Conservation (phyloP, 2,329 filamentous ascomycete species). For the Ceratocystis destructans region DNA sequence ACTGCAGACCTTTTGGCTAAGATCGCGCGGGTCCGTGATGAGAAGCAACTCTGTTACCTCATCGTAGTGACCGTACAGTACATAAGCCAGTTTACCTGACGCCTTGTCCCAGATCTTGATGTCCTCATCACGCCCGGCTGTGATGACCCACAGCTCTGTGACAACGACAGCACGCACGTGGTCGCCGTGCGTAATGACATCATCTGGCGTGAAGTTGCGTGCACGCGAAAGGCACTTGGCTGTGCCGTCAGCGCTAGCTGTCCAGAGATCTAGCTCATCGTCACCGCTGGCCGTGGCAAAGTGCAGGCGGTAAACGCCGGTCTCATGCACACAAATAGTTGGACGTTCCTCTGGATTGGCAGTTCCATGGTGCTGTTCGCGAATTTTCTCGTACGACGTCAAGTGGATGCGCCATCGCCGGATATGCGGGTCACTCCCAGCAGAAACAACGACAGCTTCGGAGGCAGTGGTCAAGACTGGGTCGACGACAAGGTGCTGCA, state of each 20-base stretch:
- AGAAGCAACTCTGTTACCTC: slow-evolving; percentile 74
- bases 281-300: slow-evolving; percentile 44
- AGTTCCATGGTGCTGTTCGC: slow-evolving; percentile 32
- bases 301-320: slow-evolving; percentile 67
- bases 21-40: slow-evolving; percentile 31
- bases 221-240: slow-evolving; percentile 63
- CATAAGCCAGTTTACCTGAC: slow-evolving; percentile 58
- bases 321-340: slow-evolving; percentile 69
- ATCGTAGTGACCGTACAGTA: slow-evolving; percentile 75
- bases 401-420: slow-evolving; percentile 57
- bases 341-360: slow-evolving; percentile 31
- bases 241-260: slow-evolving; percentile 80
- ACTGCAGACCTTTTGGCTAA: slow-evolving; percentile 49
- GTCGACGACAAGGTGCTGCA: slow-evolving; percentile 69
- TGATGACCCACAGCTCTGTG: slow-evolving; percentile 65
- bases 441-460: slow-evolving; percentile 54
- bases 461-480: slow-evolving; percentile 41
- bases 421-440: slow-evolving; percentile 68
- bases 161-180: slow-evolving; percentile 76
- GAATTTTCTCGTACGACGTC: slow-evolving; percentile 40
- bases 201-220: slow-evolving; percentile 56
- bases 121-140: slow-evolving; percentile 81
- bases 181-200: slow-evolving; percentile 66
- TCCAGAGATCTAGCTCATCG: slow-evolving; percentile 69
- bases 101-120: slow-evolving; percentile 75